phyloP scores from a whole-genome alignment of 2,329 filamentous ascomycete species.

The Sarocladium brachiariae region DNA sequence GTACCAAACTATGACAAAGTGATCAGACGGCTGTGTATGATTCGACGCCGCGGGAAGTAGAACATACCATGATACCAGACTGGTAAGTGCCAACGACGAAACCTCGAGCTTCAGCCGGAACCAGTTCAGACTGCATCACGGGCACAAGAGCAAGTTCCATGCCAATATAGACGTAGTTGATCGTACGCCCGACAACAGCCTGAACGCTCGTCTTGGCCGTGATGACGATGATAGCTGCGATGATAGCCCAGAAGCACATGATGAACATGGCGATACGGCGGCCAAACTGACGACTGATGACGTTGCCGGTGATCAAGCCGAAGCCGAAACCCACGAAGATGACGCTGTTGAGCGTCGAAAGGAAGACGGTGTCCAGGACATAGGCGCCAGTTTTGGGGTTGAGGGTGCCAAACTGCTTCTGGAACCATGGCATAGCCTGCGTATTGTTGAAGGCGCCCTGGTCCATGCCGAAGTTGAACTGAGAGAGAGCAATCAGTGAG shows the following conservation, averaged over 20 bases:
- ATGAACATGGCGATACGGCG: conserved; percentile 13
- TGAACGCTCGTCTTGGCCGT: conserved; percentile 12
- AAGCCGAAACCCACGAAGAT: conserved; percentile 15
- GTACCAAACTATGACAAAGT: conserved; percentile 16
- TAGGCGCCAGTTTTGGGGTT: no score
- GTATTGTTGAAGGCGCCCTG: no score
- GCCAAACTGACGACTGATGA: conserved; percentile 16
- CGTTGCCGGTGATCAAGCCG: conserved; percentile 13
- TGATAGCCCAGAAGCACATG: conserved; percentile 15
- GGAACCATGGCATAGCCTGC: no score
- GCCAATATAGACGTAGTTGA: conserved; percentile 16
- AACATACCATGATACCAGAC: no score
- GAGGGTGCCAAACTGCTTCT: no score
- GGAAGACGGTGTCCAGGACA: no score
- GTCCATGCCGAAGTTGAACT: no score
- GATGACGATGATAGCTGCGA: conserved; percentile 12
- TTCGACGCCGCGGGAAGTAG: no score
- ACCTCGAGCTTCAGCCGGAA: conserved; percentile 16
- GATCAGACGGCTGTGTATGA: no score
- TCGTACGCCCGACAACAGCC: conserved; percentile 15
- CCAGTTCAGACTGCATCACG: conserved; percentile 18
- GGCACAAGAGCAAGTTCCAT: conserved; percentile 16
- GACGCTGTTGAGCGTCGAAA: conserved; percentile 18
- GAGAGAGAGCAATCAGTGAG: no score
- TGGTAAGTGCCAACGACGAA: conserved; percentile 14